These are phyloP conservation scores for Stephania yunnanensis DNA, from an alignment of 164 flowering plant genomes.

Conservation along the genomic window DNA sequence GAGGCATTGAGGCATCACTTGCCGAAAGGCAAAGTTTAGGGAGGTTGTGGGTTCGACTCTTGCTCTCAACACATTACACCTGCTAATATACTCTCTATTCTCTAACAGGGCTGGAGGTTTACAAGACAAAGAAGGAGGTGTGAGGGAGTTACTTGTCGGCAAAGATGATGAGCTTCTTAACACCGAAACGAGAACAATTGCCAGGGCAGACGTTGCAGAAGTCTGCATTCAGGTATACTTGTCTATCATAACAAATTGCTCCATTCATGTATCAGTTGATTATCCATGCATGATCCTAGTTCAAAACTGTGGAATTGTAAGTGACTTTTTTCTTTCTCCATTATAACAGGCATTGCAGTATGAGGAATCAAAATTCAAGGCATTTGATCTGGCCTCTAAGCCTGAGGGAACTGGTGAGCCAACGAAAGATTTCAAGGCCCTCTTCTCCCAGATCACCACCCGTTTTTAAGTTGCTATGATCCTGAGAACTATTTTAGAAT, in stretches of 20 bases:
- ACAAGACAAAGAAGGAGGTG: conserved; percentile 90
- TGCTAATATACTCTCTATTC: background rate
- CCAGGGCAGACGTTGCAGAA: conserved; percentile 96
- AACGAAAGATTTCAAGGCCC: conserved; percentile 76
- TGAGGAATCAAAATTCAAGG: conserved; percentile 86
- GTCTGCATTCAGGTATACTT: conserved; percentile 88
- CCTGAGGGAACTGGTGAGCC: conserved; percentile 89
- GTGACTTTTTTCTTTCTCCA: background rate
- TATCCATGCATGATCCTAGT: background rate
- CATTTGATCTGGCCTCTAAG: conserved; percentile 87
- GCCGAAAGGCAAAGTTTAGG: too few species aligned
- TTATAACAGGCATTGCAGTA: conserved; percentile 65
- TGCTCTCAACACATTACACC: background rate
- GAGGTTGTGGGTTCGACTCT: too few species aligned
- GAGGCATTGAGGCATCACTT: too few species aligned
- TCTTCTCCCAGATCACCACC: conserved; percentile 63
- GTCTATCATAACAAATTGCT: background rate
- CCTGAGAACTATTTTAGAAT: background rate
- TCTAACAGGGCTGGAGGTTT: conserved; percentile 89
- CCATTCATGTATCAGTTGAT: background rate
- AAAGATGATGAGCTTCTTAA: conserved; percentile 94
- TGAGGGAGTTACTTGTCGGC: conserved; percentile 80
- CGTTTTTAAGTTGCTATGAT: conserved; percentile 40
- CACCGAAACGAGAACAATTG: conserved; percentile 59
- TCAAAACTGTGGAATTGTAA: background rate